Percentiles rank a stretch among this genome's conserved stretches.
These are phyloP conservation scores for Cercospora beticola DNA, from an alignment of 2,329 filamentous ascomycete genomes.

Conservation along the genomic window DNA sequence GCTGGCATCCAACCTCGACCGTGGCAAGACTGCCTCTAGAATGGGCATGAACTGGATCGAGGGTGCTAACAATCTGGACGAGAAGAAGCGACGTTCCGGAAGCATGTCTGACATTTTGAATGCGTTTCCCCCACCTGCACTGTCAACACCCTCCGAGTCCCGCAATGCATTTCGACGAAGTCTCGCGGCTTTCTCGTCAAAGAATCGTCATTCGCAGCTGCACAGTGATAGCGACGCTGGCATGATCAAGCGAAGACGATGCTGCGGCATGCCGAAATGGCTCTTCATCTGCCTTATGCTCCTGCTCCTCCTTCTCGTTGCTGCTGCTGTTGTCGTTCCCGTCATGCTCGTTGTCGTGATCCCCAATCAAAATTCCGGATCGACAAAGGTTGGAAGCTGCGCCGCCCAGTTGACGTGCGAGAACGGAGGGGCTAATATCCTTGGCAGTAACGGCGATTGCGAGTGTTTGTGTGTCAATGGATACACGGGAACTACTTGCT, in stretches of 20 bases:
- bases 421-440: slow-evolving; percentile 77
- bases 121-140: slow-evolving; percentile 59
- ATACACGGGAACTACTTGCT: slow-evolving; percentile 68
- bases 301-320: slow-evolving; percentile 68
- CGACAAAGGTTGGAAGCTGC: slow-evolving; percentile 53
- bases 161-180: slow-evolving; percentile 15
- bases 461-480: slow-evolving; percentile 87
- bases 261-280: slow-evolving; percentile 83
- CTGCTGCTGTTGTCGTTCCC: slow-evolving; percentile 80
- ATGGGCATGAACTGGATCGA: slow-evolving; percentile 54
- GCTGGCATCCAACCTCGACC: slow-evolving; percentile 83
- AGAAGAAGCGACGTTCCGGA: slow-evolving; percentile 46
- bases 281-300: slow-evolving; percentile 67
- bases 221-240: slow-evolving; percentile 35
- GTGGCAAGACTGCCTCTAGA: slow-evolving; percentile 66
- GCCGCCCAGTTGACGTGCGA: slow-evolving; percentile 63
- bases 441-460: slow-evolving; percentile 62
- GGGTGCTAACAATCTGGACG: slow-evolving; percentile 27
- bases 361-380: slow-evolving; percentile 43
- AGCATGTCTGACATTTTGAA: slow-evolving; percentile 65
- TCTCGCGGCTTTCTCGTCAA: slow-evolving; percentile 13
- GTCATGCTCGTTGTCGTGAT: slow-evolving; percentile 62
- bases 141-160: slow-evolving; percentile 39
- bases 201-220: slow-evolving; percentile 27
- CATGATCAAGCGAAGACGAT: slow-evolving; percentile 53